Evolutionary conservation across 768 basidiomycete genomes (phyloP).

Genomic region (Lepiota brunneoincarnata): DNA sequence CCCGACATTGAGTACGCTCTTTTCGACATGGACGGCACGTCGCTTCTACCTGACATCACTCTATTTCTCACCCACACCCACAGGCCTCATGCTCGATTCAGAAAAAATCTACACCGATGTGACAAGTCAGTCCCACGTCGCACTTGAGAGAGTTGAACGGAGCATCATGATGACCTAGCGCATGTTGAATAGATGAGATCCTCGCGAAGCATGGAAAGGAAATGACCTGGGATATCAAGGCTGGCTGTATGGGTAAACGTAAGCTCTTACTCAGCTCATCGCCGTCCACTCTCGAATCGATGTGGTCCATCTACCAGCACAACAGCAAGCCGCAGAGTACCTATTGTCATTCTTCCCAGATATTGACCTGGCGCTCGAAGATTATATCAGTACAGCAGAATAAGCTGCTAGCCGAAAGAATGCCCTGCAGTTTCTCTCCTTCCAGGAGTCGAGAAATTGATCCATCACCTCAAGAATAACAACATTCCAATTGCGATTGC

Average conservation of each 20-base stretch:
- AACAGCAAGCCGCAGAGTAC: slow-evolving; percentile 58
- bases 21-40: slow-evolving; percentile 72
- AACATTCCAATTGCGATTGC: slow-evolving; percentile 78
- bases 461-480: slow-evolving; percentile 68
- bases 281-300: neutral
- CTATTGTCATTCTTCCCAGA: slow-evolving; percentile 77
- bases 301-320: slow-evolving; percentile 41
- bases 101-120: slow-evolving; percentile 76
- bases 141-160: slow-evolving; percentile 1
- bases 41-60: neutral
- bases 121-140: slow-evolving; percentile 53
- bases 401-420: slow-evolving; percentile 50
- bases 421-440: slow-evolving; percentile 73
- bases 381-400: slow-evolving; percentile 59
- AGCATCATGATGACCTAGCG: neutral
- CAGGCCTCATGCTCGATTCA: slow-evolving; percentile 75
- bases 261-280: slow-evolving; percentile 11
- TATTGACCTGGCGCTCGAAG: slow-evolving; percentile 60
- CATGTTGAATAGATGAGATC: slow-evolving; percentile 54
- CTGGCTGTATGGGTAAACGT: slow-evolving; percentile 90
- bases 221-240: slow-evolving; percentile 89
- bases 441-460: slow-evolving; percentile 69
- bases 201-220: slow-evolving; percentile 67
- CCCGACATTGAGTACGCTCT: slow-evolving; percentile 55
- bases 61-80: neutral